Percentiles rank a stretch among this genome's conserved stretches.
These are phyloP conservation scores for Ophiostoma quercus DNA, from an alignment of 2,329 filamentous ascomycete genomes.

Conservation along the genomic window DNA sequence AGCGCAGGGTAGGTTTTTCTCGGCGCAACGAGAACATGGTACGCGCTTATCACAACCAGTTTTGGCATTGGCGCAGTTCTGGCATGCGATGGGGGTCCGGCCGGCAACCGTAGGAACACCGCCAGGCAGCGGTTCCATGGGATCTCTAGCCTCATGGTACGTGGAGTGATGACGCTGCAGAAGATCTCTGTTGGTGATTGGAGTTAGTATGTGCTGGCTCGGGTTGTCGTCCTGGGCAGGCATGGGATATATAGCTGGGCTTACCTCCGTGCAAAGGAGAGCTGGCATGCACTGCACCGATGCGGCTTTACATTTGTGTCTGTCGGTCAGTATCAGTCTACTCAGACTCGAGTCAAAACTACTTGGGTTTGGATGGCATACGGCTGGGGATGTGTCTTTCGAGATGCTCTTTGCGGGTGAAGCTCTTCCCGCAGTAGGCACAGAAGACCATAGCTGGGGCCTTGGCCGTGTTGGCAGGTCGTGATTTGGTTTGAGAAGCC, in stretches of 20 bases:
- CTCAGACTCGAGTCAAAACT: not conserved
- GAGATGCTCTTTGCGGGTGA: slow-evolving; percentile 53
- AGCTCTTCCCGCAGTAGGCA: slow-evolving; percentile 50
- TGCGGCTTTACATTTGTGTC: slow-evolving; percentile 54
- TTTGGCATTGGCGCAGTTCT: slow-evolving; percentile 47
- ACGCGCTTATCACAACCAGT: slow-evolving; percentile 48
- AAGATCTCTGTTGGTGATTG: slow-evolving; percentile 40
- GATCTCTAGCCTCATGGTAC: slow-evolving; percentile 47
- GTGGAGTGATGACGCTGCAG: slow-evolving; percentile 48
- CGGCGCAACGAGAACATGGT: slow-evolving; percentile 45
- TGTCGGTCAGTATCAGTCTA: slow-evolving; percentile 30
- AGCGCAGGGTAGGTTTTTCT: slow-evolving; percentile 46
- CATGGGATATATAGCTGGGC: slow-evolving; percentile 20
- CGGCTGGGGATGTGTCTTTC: slow-evolving; percentile 51
- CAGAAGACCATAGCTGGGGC: slow-evolving; percentile 42
- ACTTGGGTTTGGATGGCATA: slow-evolving; percentile 32
- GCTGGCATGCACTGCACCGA: slow-evolving; percentile 44
- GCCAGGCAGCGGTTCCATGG: slow-evolving; percentile 42
- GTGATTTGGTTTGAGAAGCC: slow-evolving; percentile 21
- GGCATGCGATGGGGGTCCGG: slow-evolving; percentile 45
- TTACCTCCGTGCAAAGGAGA: slow-evolving; percentile 48
- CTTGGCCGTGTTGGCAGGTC: slow-evolving; percentile 23
- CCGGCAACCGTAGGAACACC: slow-evolving; percentile 41
- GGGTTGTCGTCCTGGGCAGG: not conserved
- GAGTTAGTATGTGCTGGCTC: not conserved